A percentile compares a stretch with the other conserved stretches of the same genome.
Evolutionary conservation across 225 moss, liverwort and hornwort species (phyloP).

Genomic region (Sphagnum contortum): DNA sequence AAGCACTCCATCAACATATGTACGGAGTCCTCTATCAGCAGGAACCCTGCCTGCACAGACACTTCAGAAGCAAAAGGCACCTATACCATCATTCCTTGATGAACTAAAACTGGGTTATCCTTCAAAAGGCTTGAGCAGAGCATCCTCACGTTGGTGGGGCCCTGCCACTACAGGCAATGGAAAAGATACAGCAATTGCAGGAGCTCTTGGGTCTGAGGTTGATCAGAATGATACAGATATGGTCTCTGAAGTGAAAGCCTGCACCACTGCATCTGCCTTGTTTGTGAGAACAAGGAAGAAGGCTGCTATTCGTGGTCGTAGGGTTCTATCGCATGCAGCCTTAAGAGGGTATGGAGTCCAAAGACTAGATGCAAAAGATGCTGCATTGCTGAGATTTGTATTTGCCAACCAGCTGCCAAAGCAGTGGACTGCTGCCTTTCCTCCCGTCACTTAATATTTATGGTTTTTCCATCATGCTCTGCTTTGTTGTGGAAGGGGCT

Average conservation of each 20-base stretch:
- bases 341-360: conserved; percentile 34
- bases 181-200: conserved; percentile 7
- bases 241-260: conserved; percentile 9
- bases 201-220: neutral
- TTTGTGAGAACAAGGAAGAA: conserved; percentile 37
- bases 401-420: conserved; percentile 34
- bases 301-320: conserved; percentile 22
- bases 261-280: conserved; percentile 33
- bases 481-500: neutral
- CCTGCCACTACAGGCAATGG: conserved; percentile 3
- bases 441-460: conserved; percentile 12
- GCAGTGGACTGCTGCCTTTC: conserved; percentile 34
- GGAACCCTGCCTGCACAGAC: conserved; percentile 1
- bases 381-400: conserved; percentile 33
- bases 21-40: conserved; percentile 6
- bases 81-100: conserved; percentile 13
- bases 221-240: neutral
- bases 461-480: neutral
- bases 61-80: conserved; percentile 18
- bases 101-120: conserved; percentile 39
- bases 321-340: conserved; percentile 21
- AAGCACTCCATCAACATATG: conserved; percentile 6
- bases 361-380: conserved; percentile 37
- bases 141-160: conserved; percentile 41
- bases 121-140: conserved; percentile 23